A percentile compares a stretch with the other conserved stretches of the same genome.
Conservation (phyloP, 2,329 filamentous ascomycete genomes). For the Pyrenochaeta sp. region DNA sequence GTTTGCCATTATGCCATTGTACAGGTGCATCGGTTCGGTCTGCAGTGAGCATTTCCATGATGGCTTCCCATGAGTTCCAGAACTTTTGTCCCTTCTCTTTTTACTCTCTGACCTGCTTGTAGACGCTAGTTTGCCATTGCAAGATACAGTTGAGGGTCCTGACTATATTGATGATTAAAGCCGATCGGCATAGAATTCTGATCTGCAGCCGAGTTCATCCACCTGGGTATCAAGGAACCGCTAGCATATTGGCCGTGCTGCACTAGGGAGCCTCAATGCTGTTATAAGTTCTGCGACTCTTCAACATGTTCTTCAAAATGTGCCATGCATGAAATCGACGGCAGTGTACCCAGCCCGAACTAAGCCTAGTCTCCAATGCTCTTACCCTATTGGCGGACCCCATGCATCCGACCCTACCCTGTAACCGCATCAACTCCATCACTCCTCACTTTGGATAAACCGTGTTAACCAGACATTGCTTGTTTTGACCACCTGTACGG, state of each 20-base stretch:
- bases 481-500: constrained; percentile 3
- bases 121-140: too few relatives aligned
- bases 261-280: background rate
- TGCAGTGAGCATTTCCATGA: background rate
- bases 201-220: too few relatives aligned
- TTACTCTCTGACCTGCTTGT: background rate
- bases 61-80: background rate
- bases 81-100: background rate
- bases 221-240: too few relatives aligned
- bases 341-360: background rate
- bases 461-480: constrained; percentile 6
- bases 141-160: too few relatives aligned
- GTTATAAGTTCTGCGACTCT: background rate
- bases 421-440: constrained; percentile 1
- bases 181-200: background rate
- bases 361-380: background rate
- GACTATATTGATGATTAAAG: background rate
- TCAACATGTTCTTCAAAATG: background rate
- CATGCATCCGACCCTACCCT: constrained; percentile 5
- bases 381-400: constrained; percentile 10
- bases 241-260: too few relatives aligned
- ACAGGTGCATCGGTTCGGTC: background rate
- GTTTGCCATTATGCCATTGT: constrained; percentile 14
- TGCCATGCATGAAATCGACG: constrained; percentile 1
- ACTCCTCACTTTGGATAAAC: constrained; percentile 13